phyloP scores from a whole-genome alignment of 257 asterid genomes.

The Ocimum tenuiflorum region DNA sequence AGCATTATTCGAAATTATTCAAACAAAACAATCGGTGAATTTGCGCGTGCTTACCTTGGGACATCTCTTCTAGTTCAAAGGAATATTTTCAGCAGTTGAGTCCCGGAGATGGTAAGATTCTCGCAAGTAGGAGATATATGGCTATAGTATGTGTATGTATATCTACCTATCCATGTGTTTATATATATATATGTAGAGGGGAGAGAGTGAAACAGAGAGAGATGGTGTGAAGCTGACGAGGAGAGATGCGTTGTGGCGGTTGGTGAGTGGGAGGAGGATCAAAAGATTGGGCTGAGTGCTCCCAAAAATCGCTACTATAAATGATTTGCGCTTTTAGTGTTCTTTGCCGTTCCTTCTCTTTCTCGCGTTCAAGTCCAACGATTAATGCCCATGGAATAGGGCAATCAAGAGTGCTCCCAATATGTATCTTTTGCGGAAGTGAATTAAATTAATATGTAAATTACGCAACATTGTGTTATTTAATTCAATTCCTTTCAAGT shows the following conservation, averaged over 20 bases:
- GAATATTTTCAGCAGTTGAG: conserved; percentile 14
- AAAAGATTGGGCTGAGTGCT: background rate
- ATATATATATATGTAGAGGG: background rate
- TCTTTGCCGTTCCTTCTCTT: too few relatives aligned
- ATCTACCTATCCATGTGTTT: too few relatives aligned
- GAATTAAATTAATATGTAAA: too few relatives aligned
- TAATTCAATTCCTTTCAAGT: too few relatives aligned
- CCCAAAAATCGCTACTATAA: too few relatives aligned
- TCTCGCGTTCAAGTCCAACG: too few relatives aligned
- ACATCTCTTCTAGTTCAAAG: conserved; percentile 23
- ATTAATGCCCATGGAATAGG: too few relatives aligned
- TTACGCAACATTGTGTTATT: too few relatives aligned
- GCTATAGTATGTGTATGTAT: background rate
- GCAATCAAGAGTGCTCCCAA: too few relatives aligned
- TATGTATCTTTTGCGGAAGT: too few relatives aligned
- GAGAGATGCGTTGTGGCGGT: conserved; percentile 21
- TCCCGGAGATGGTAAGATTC: conserved; percentile 6
- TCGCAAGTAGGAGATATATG: background rate
- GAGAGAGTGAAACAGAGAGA: background rate
- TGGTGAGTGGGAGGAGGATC: conserved; percentile 20
- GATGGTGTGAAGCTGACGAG: conserved; percentile 6
- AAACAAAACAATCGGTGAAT: background rate
- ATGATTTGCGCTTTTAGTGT: too few relatives aligned
- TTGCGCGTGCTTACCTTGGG: conserved; percentile 23
- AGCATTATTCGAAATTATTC: background rate